Percentiles rank a stretch among this genome's conserved stretches.
Conservation (phyloP, 192 early-diverging fungal species). For the Gryganskiella cystojenkinii region DNA sequence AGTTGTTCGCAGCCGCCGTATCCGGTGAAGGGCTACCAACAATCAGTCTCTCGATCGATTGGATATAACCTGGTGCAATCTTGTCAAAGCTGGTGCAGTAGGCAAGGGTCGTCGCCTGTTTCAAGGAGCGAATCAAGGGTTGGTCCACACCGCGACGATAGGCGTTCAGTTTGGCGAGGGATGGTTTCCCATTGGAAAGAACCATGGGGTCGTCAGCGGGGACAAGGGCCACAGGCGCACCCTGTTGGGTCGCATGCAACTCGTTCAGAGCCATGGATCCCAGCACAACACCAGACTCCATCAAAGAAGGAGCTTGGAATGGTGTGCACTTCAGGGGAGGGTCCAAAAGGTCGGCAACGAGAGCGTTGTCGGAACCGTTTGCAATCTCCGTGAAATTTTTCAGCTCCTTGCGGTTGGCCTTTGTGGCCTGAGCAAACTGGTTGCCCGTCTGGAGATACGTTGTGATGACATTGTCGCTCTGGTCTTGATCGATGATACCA, state of each 20-base stretch:
- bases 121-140: neutral
- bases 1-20: constrained; percentile 5
- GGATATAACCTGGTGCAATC: constrained; percentile 22
- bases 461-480: constrained; percentile 43
- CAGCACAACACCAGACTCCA: constrained; percentile 20
- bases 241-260: constrained; percentile 20
- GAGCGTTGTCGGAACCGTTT: constrained; percentile 41
- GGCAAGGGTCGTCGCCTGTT: constrained; percentile 2
- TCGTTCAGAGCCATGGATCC: constrained; percentile 49
- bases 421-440: constrained; percentile 25
- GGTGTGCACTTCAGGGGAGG: constrained; percentile 24
- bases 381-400: constrained; percentile 7
- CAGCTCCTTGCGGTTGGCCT: constrained; percentile 14
- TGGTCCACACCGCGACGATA: constrained; percentile 35
- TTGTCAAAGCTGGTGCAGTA: constrained; percentile 29
- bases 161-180: constrained; percentile 14
- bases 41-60: constrained; percentile 8
- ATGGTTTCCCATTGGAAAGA: constrained; percentile 24
- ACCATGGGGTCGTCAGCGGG: constrained; percentile 31
- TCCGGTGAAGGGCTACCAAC: constrained; percentile 5
- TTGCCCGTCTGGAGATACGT: constrained; percentile 28
- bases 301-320: constrained; percentile 38
- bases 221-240: constrained; percentile 13
- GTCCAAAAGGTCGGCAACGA: constrained; percentile 31
- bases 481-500: constrained; percentile 45